These are phyloP conservation scores for Salicornia ramosissima DNA, from an alignment of 148 eudicot genomes.

Conservation along the genomic window DNA sequence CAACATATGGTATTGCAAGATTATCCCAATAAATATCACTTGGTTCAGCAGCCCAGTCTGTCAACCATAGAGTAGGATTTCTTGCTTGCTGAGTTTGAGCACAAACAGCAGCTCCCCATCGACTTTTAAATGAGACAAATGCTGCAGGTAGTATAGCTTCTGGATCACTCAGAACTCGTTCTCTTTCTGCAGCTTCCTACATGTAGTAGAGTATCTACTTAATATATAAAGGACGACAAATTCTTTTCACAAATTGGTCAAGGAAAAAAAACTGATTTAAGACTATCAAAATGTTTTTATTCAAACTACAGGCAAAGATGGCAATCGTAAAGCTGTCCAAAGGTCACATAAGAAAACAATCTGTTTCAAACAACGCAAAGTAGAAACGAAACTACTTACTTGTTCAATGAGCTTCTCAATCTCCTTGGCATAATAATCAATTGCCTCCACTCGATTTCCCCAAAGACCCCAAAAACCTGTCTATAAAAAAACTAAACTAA, in stretches of 20 bases:
- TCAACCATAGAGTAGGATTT: conserved; percentile 85
- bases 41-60: conserved; percentile 99
- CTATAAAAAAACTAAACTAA: conserved; percentile 45
- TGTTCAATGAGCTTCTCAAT: conserved; percentile 56
- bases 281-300: not conserved
- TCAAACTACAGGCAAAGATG: too few species aligned
- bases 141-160: conserved; percentile 84
- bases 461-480: conserved; percentile 98
- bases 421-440: conserved; percentile 67
- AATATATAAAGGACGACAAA: not conserved
- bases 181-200: conserved; percentile 77
- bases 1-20: conserved; percentile 88
- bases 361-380: not conserved
- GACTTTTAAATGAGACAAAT: conserved; percentile 82
- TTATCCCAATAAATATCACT: conserved; percentile 86
- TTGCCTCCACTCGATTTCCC: conserved; percentile 79
- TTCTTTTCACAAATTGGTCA: not conserved
- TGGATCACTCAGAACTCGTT: conserved; percentile 64
- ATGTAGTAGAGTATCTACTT: not conserved
- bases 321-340: too few species aligned
- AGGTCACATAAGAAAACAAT: not conserved
- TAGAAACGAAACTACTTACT: conserved; percentile 36
- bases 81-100: conserved; percentile 94
- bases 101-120: conserved; percentile 99
- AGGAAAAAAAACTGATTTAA: not conserved